Conservation (phyloP, 768 basidiomycete genomes). For the Podaxis pistillaris region DNA sequence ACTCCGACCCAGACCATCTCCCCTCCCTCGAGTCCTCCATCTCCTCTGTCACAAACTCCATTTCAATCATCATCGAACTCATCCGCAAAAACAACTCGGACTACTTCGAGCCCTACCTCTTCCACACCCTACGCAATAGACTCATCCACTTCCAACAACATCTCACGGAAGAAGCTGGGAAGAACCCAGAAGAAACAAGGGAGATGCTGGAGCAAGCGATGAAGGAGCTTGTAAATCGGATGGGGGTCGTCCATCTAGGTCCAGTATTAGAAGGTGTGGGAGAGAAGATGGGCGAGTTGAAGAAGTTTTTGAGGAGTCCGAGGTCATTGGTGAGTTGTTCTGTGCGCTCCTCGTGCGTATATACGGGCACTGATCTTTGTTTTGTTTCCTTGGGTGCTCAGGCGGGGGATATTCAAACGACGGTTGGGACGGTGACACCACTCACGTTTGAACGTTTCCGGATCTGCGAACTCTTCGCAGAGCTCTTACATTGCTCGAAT, state of each 20-base stretch:
- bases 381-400: slow-evolving; percentile 25
- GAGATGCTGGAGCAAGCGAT: slow-evolving; percentile 69
- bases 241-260: slow-evolving; percentile 91
- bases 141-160: slow-evolving; percentile 87
- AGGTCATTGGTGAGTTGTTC: slow-evolving; percentile 66
- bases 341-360: neutral
- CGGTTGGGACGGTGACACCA: slow-evolving; percentile 70
- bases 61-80: slow-evolving; percentile 88
- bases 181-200: slow-evolving; percentile 49
- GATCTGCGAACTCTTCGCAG: slow-evolving; percentile 95
- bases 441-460: slow-evolving; percentile 95
- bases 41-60: slow-evolving; percentile 84
- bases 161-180: slow-evolving; percentile 35
- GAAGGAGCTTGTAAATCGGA: slow-evolving; percentile 77
- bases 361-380: neutral
- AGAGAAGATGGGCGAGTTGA: slow-evolving; percentile 64
- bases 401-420: slow-evolving; percentile 70
- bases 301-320: slow-evolving; percentile 67
- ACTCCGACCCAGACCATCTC: slow-evolving; percentile 21
- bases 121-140: slow-evolving; percentile 89
- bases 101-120: slow-evolving; percentile 96
- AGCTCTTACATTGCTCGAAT: slow-evolving; percentile 95
- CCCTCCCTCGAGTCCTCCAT: slow-evolving; percentile 52
- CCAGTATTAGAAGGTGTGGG: slow-evolving; percentile 74
- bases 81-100: slow-evolving; percentile 98